phyloP scores from a whole-genome alignment of 331 rosid species.

The Rhamnella rubrinervis region DNA sequence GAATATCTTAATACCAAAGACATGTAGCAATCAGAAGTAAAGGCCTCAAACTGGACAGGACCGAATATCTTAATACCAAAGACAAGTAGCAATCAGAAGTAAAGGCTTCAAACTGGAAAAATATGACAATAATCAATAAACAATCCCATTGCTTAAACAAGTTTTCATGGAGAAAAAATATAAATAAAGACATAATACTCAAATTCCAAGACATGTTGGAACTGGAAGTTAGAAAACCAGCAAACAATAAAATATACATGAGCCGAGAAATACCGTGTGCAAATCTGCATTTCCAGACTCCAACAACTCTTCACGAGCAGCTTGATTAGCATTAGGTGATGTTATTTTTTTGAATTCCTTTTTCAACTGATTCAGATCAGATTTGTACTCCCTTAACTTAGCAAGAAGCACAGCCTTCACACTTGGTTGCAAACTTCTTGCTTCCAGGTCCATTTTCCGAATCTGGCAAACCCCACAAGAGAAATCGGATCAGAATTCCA shows the following conservation, averaged over 20 bases:
- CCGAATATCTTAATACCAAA: neutral
- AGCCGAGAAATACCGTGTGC: constrained; percentile 50
- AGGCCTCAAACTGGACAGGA: neutral
- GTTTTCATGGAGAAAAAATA: neutral
- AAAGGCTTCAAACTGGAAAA: neutral
- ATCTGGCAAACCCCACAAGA: constrained; percentile 36
- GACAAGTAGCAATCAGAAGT: neutral
- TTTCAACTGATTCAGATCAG: constrained; percentile 74
- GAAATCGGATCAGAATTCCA: constrained; percentile 5
- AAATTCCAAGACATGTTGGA: neutral
- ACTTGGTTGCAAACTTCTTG: constrained; percentile 84
- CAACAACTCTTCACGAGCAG: constrained; percentile 71
- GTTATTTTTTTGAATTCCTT: constrained; percentile 72
- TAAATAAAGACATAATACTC: neutral
- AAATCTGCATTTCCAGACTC: constrained; percentile 59
- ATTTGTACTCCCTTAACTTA: constrained; percentile 83
- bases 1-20: neutral
- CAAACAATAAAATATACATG: neutral
- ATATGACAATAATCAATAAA: neutral
- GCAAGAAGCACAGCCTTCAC: constrained; percentile 78
- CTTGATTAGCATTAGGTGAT: constrained; percentile 69
- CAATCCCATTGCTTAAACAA: neutral
- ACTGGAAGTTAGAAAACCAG: neutral
- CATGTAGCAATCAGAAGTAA: neutral
- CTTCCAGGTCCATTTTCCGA: constrained; percentile 95